Base-by-base conservation (phyloP, 257 asterid genomes). In the Ajuga chamaepitys region DNA sequence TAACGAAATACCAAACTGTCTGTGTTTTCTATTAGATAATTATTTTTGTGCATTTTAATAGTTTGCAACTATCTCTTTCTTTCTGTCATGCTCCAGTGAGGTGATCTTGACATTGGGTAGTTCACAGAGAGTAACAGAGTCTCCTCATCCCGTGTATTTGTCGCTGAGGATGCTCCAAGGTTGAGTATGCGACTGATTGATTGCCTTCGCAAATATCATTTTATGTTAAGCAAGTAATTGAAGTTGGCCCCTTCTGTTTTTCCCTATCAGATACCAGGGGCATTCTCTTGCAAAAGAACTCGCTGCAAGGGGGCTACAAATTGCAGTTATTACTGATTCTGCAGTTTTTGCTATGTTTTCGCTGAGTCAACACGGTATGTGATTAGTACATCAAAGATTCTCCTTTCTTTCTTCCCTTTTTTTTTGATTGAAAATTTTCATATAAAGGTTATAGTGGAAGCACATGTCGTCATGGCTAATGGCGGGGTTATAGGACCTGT, bases 161-260 rank as follows among this genome's bases (percentile, higher is more conserved):
- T 94, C n/a, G 99, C 95, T 1, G 99, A 94, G 83, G 99, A 97
- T 78, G 95, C 96, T 47, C 97, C 99, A 71, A 94, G 99, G 99
- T 88, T 77, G 74, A 73, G 24, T 70, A 32, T 66, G 44, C 66
- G 46, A 55, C 60, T 63, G 48, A 28, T 59, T 28, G 26, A 67
- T 59, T 62, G 16, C 70, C 52, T 25, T 58, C 48, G 32, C 18
- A 38, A 32, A 45, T 62, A 9, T 10, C 13, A 5, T 35, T 66
- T 60, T 55, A 40, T 55, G 62, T 60, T 53, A 70, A 58, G 9
- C 55, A 22, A 40, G 44, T 50, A 30, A 20, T 62, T 56, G 37
- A 55, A 32, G 59, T 12, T 37, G 74, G 13, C 20, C 46, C 50
- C 44, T 53, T 50, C 6, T n/a, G n/a, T 57, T 10, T 24, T 55